Evolutionary conservation across 2,329 filamentous ascomycete species (phyloP).

Genomic region (Pseudogymnoascus sp.): DNA sequence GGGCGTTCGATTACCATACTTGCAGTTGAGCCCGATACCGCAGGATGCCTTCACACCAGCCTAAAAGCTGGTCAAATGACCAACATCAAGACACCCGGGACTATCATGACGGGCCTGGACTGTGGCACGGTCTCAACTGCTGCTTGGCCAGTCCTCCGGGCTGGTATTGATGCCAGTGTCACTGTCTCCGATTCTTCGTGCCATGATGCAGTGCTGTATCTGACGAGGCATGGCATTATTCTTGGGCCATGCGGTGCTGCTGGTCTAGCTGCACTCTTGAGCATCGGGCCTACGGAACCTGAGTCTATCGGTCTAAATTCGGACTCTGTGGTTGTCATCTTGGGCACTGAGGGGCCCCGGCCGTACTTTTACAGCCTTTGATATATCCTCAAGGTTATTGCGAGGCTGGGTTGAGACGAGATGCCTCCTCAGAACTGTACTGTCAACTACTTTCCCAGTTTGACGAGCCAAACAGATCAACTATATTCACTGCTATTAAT

Average conservation of each 20-base stretch:
- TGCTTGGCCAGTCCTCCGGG: slow-evolving; percentile 40
- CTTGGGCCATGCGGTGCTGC: slow-evolving; percentile 48
- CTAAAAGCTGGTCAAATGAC: slow-evolving; percentile 33
- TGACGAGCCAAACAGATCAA: background rate
- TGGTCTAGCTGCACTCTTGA: slow-evolving; percentile 48
- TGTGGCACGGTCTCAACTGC: slow-evolving; percentile 44
- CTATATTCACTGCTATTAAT: background rate
- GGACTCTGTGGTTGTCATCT: slow-evolving; percentile 55
- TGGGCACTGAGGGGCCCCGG: slow-evolving; percentile 60
- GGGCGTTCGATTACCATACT: slow-evolving; percentile 34
- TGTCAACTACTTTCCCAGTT: background rate
- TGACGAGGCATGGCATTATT: slow-evolving; percentile 34
- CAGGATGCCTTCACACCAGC: slow-evolving; percentile 46
- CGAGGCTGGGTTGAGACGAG: background rate
- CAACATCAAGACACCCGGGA: slow-evolving; percentile 32
- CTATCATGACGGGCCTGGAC: slow-evolving; percentile 46
- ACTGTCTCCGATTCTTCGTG: slow-evolving; percentile 40
- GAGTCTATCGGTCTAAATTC: slow-evolving; percentile 29
- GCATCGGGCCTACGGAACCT: background rate
- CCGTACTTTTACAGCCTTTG: slow-evolving; percentile 37
- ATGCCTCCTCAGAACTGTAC: background rate
- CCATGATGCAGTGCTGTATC: slow-evolving; percentile 36
- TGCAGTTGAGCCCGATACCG: slow-evolving; percentile 63
- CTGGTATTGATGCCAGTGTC: slow-evolving; percentile 38
- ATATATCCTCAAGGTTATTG: background rate